Base-by-base conservation (phyloP, 163 green algal genomes). In the Chlorella variabilis region DNA sequence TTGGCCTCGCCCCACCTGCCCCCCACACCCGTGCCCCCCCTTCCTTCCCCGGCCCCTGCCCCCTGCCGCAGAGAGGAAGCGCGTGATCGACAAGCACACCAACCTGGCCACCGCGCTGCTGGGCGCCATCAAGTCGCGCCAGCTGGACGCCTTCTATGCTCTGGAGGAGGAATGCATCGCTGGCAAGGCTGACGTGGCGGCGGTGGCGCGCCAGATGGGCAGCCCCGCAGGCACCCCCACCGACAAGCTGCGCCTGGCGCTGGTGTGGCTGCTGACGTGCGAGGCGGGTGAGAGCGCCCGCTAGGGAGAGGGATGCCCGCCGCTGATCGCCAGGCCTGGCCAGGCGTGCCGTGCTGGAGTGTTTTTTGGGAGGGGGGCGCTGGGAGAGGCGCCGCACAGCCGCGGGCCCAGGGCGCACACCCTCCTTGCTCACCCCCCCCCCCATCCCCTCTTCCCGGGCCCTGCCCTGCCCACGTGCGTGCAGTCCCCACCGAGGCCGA, bases 51-150 rank as follows among this genome's bases (percentile, higher is more conserved):
- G 11, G 4, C 27, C 29, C 65, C 34, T 71, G 65, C 36, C 23
- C 36, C 34, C 34, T 51, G 65, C 58, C 31, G 29, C 78, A 82
- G 81, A 97, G 87, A 86, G 96, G 34, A 99, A 99, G 87, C 89
- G 94, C 73, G 87, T 94, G 33, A 94, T 99, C 39, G 97, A 99
- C 91, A 99, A 99, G 91, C 97, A 99, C 94, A 98, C 96, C 81
- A 98, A 98, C 91, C 91, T 99, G 56, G 93, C 94, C 27, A 98
- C 93, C 21, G 76, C 88, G 18, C 89, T 99, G 69, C 91, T 99
- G 58, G 77, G 66, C 3, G 84, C 91, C 41, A 99, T 99, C 91
- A 98, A 98, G 89, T 83, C 78, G 18, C 89, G 96, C 11, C 86
- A 83, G 8, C 84, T 98, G 86, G 93, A 98, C 80, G 84, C 88